Percentiles rank a stretch among this genome's conserved stretches.
These are phyloP conservation scores for Jatropha podagrica DNA, from an alignment of 441 rosid species.

Conservation along the genomic window DNA sequence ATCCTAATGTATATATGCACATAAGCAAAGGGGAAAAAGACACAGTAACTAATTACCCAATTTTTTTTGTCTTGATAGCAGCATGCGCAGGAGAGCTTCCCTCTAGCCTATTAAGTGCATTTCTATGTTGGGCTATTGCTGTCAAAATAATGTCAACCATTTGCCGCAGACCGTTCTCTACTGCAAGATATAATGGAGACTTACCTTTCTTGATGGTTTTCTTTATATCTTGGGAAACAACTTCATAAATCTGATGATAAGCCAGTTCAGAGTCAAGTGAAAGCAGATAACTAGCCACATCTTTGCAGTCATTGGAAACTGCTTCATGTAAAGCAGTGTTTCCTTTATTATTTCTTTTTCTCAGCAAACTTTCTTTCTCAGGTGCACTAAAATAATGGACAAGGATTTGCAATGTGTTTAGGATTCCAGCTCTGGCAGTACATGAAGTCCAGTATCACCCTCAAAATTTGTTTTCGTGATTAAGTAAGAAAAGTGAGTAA, in stretches of 20 bases:
- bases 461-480: neutral
- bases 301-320: neutral
- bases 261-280: neutral
- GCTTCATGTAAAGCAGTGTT: constrained; percentile 24
- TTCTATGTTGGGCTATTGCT: neutral
- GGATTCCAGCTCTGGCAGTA: neutral
- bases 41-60: neutral
- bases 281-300: neutral
- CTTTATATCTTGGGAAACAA: neutral
- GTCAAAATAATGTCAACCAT: neutral
- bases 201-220: neutral
- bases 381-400: neutral
- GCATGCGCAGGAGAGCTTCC: neutral
- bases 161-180: neutral
- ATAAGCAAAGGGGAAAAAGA: too few relatives aligned
- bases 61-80: neutral
- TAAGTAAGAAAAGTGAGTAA: neutral
- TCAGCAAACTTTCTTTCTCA: neutral
- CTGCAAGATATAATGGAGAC: constrained; percentile 19
- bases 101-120: neutral
- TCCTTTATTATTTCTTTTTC: constrained; percentile 8
- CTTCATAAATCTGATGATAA: constrained; percentile 3
- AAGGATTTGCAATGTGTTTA: neutral
- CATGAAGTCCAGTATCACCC: neutral
- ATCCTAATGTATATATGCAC: too few relatives aligned